Base-by-base conservation (phyloP, 371 early-diverging fungal species). In the Antonospora locustae region DNA sequence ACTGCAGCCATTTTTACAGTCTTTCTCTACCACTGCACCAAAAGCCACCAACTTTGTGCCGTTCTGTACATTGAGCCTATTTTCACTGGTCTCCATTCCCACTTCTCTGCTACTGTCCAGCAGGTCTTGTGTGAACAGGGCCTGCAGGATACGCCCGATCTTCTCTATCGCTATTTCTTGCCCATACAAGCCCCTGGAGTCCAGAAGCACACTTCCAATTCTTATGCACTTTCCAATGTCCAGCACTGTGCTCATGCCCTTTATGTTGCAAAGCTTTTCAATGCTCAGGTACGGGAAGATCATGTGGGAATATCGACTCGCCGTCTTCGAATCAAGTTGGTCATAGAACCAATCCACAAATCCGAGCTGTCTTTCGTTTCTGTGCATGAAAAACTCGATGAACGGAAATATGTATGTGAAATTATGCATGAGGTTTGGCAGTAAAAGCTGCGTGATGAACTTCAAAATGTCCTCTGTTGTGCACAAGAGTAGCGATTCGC, bases 381-480 rank as follows among this genome's bases (percentile, higher is more conserved):
- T 38, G n/a, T 38, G 38, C 24, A 62, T 27, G 29, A 62, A 62
- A 40, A 37, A 55, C 47, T 62, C 63, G 6, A 62, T 11, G 19
- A 20, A 29, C 12, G 59, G 59, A 38, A 39, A 62, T 6, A 62
- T 19, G 25, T 58, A 62, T 24, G 40, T 55, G 20, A 58, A 50
- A n/a, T n/a, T n/a, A n/a, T n/a, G n/a, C 19, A 46, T 17, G 20
- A 39, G n/a, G 11, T 19, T 40, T 3, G 57, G 17, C n/a, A 20
- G 32, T 9, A 61, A 28, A 3, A 24, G 22, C 14, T 54, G 55
- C 16, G 54, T 30, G 17, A 62, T 25, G 24, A 27, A 46, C 29
- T 41, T 29, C 37, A 62, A 34, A 30, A 58, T 45, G n/a, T 52
- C 38, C 40, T 32, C 57, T 45, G 32, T 48, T 14, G 22, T 44